Evolutionary conservation across 2,329 filamentous ascomycete species (phyloP).

Genomic region (Pseudocercospora fuligena): DNA sequence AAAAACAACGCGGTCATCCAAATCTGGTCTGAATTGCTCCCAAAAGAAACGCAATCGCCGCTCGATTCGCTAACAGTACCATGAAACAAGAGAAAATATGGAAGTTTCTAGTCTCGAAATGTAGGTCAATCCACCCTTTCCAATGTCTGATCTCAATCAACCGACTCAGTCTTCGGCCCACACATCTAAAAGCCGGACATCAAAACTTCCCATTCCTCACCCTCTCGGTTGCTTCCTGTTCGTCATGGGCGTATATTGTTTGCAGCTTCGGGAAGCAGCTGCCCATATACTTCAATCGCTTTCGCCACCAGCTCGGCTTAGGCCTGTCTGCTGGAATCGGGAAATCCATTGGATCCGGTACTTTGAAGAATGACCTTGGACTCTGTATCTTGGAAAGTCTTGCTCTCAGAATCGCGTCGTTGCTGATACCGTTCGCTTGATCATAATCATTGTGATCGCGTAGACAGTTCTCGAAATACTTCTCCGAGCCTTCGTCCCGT

Average conservation of each 20-base stretch:
- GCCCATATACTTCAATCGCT: not conserved
- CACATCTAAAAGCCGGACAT: not conserved
- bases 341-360: not conserved
- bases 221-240: not conserved
- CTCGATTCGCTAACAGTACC: not conserved
- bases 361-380: constrained; percentile 9
- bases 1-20: not conserved
- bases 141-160: not conserved
- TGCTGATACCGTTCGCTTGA: constrained; percentile 4
- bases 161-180: not conserved
- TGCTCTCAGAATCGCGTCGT: constrained; percentile 5
- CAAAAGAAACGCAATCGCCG: not conserved
- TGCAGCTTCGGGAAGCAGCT: not conserved
- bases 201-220: constrained; percentile 4
- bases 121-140: not conserved
- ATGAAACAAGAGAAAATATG: not conserved
- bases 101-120: not conserved
- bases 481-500: constrained; percentile 3
- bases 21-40: not conserved
- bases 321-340: not conserved
- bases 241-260: not conserved
- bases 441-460: constrained; percentile 5
- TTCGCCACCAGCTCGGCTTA: constrained; percentile 1
- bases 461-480: constrained; percentile 1
- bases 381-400: constrained; percentile 8